Percentiles rank a stretch among this genome's conserved stretches.
Evolutionary conservation across 805 yeast species (phyloP).

Genomic region (Candida glaebosa): DNA sequence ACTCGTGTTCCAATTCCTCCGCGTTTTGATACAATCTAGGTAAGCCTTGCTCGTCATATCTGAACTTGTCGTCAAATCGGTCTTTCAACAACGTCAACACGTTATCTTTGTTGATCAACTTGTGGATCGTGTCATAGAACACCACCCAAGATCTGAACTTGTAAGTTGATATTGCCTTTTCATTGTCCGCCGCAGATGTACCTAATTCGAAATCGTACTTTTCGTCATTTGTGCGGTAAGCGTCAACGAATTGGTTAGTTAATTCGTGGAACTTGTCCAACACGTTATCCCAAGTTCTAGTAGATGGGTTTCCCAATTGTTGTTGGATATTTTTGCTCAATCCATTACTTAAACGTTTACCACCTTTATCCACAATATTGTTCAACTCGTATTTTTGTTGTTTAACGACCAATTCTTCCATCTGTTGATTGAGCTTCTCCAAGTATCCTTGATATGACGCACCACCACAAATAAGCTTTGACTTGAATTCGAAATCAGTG

Average conservation of each 20-base stretch:
- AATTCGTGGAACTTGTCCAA: conserved; percentile 38
- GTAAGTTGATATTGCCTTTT: conserved; percentile 39
- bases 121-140: conserved; percentile 56
- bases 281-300: conserved; percentile 60
- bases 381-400: conserved; percentile 35
- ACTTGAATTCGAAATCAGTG: conserved; percentile 6
- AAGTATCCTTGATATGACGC: conserved; percentile 20
- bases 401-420: conserved; percentile 35
- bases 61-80: conserved; percentile 75
- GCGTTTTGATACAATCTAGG: conserved; percentile 80
- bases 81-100: conserved; percentile 67
- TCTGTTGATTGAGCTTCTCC: conserved; percentile 27
- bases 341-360: conserved; percentile 44
- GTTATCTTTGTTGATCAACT: conserved; percentile 62
- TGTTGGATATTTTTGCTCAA: conserved; percentile 52
- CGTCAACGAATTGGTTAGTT: conserved; percentile 8
- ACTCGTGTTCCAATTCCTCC: conserved; percentile 66
- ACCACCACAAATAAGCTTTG: conserved; percentile 14
- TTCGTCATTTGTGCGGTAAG: conserved; percentile 14
- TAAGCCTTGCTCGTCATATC: conserved; percentile 77
- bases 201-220: conserved; percentile 64
- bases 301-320: conserved; percentile 47
- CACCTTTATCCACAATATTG: conserved; percentile 29
- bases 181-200: conserved; percentile 40
- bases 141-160: conserved; percentile 61